phyloP scores from a whole-genome alignment of 2,329 filamentous ascomycete species.

The Bipolaris bicolor region DNA sequence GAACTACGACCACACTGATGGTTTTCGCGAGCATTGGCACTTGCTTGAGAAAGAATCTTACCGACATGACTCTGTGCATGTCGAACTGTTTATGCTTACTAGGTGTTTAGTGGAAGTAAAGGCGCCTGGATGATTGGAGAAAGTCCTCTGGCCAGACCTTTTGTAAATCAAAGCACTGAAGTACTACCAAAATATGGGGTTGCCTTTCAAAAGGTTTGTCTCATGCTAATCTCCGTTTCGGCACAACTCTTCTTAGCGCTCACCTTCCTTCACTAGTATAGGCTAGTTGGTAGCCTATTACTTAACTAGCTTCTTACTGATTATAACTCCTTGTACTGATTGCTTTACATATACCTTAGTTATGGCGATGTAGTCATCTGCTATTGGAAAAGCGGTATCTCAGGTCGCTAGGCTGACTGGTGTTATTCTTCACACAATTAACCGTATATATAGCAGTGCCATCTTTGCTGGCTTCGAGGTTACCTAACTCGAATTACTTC shows the following conservation, averaged over 20 bases:
- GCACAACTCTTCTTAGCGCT: background rate
- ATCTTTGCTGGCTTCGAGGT: background rate
- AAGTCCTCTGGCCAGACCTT: too few relatives aligned
- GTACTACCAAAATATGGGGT: background rate
- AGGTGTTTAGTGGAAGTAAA: too few relatives aligned
- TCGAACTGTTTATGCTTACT: too few relatives aligned
- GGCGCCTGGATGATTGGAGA: too few relatives aligned
- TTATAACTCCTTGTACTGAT: conserved; percentile 7
- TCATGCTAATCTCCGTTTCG: background rate
- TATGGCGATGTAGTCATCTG: background rate
- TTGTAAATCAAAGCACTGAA: too few relatives aligned
- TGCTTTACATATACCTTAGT: background rate
- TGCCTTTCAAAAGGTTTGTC: background rate
- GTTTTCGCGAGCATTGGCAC: too few relatives aligned
- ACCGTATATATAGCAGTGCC: background rate
- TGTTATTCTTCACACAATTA: background rate
- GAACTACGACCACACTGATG: too few relatives aligned
- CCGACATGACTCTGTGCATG: too few relatives aligned
- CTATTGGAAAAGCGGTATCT: background rate
- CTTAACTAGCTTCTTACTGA: background rate
- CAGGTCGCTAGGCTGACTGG: background rate
- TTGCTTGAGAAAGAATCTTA: too few relatives aligned
- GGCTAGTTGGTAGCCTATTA: background rate
- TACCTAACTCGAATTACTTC: too few relatives aligned
- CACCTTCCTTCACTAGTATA: background rate